Evolutionary conservation across 2,329 filamentous ascomycete genomes (phyloP).

Genomic region (Laburnicola sp.): DNA sequence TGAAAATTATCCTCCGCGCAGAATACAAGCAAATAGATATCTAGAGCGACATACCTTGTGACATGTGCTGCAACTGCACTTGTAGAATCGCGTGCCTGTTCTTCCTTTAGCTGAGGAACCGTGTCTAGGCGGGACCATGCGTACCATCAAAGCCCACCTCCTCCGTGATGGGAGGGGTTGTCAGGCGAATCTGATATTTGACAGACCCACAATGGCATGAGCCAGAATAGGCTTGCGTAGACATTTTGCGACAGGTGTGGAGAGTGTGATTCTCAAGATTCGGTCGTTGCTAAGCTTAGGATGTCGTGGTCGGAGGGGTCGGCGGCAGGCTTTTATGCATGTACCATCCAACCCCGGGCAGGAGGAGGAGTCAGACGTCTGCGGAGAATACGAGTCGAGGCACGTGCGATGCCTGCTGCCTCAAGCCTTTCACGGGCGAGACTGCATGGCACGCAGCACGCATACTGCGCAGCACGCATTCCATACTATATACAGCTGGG

Average conservation of each 20-base stretch:
- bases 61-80: conserved; percentile 54
- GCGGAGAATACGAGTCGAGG: neutral
- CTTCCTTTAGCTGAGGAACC: neutral
- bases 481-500: too few relatives aligned
- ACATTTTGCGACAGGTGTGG: conserved; percentile 18
- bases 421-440: too few relatives aligned
- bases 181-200: neutral
- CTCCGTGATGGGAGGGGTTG: conserved; percentile 18
- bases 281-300: too few relatives aligned
- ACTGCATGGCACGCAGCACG: too few relatives aligned
- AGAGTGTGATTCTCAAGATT: neutral
- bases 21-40: neutral
- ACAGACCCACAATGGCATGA: neutral
- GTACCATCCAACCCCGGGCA: neutral
- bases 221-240: conserved; percentile 9
- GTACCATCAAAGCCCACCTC: conserved; percentile 6
- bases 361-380: neutral
- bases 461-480: too few relatives aligned
- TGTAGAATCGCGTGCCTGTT: conserved; percentile 31
- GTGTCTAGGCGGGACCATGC: neutral
- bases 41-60: conserved; percentile 37
- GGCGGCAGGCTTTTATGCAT: neutral
- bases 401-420: neutral
- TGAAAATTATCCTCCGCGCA: neutral
- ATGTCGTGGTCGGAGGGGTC: too few relatives aligned